phyloP scores from a whole-genome alignment of 2,329 filamentous ascomycete genomes.

The Penicillium nordicum region DNA sequence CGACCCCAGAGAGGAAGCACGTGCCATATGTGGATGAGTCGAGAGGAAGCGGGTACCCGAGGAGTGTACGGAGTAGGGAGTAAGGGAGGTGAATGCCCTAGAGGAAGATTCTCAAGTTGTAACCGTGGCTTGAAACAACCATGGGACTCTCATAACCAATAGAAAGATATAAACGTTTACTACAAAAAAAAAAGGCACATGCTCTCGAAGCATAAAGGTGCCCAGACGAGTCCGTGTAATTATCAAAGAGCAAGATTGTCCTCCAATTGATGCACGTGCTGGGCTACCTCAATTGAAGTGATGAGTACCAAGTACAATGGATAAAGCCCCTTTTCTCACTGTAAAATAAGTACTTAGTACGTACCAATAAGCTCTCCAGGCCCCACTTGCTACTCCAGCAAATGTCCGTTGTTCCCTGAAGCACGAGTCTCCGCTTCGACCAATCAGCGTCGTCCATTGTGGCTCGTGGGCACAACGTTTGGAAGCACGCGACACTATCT shows the following conservation, averaged over 20 bases:
- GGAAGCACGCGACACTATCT: conserved; percentile 37
- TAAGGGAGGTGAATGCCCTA: not conserved
- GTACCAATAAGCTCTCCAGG: conserved; percentile 22
- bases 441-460: conserved; percentile 25
- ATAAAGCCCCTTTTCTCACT: not conserved
- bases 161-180: not conserved
- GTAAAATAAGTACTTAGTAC: not conserved
- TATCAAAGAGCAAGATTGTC: not conserved
- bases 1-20: not conserved
- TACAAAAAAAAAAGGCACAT: not conserved
- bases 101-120: not conserved
- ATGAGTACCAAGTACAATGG: not conserved
- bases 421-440: conserved; percentile 19
- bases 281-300: conserved; percentile 9
- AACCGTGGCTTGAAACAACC: not conserved
- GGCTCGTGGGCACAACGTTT: conserved; percentile 30
- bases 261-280: conserved; percentile 19
- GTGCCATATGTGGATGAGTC: not conserved
- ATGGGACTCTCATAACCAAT: not conserved
- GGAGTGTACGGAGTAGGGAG: not conserved
- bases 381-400: conserved; percentile 20
- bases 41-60: not conserved
- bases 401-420: conserved; percentile 27
- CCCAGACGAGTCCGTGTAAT: not conserved
- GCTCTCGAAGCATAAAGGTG: not conserved